Evolutionary conservation across 2,329 filamentous ascomycete genomes (phyloP), one percentile per base, ranked within the genome.

Genomic region (Aspergillus udagawae): DNA sequence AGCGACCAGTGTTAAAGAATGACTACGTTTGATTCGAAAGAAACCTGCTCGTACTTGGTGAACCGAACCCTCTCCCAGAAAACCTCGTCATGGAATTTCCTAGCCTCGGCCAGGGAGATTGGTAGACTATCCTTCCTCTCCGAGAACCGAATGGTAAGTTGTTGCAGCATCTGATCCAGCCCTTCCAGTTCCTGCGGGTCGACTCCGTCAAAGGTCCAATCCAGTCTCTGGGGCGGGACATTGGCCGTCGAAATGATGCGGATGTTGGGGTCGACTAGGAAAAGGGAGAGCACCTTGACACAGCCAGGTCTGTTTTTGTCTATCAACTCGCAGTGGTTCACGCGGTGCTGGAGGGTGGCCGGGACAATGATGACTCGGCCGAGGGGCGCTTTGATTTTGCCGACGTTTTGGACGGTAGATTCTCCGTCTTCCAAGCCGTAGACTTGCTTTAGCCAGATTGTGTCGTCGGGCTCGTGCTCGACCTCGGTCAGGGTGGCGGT

Each of bases 31-130:
- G 69, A 71, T 41, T 68, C 63, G 58, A 68, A 70, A 35, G 66
- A 64, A 21, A 70, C 69, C 57, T 67, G 60, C 54, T 71, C 67
- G 53, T 71, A 71, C 49, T 59, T 61, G 56, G 59, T 65, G 53
- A 70, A 71, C 48, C 65, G 61, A 20, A 49, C 51, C 10, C 64
- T 44, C 42, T 67, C 68, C 6, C 65, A 45, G 53, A 63, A 54
- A 25, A 59, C 49, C n/a, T 65, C 53, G 9, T 65, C n/a, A 52
- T 77, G 65, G 35, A 70, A 60, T 17, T 71, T 63, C 58, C 72
- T 67, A 0, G 78, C 77, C 59, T 79, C 74, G 21, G 75, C 66
- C 57, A 72, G 61, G 1, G 65, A 61, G 54, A 78, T 71, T 1
- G 72, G 67, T 55, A 71, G 70, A 21, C 64, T 50, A 58, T 59